These are phyloP conservation scores for Podospora fimiseda DNA, from an alignment of 495 filamentous ascomycete species.

Conservation along the genomic window DNA sequence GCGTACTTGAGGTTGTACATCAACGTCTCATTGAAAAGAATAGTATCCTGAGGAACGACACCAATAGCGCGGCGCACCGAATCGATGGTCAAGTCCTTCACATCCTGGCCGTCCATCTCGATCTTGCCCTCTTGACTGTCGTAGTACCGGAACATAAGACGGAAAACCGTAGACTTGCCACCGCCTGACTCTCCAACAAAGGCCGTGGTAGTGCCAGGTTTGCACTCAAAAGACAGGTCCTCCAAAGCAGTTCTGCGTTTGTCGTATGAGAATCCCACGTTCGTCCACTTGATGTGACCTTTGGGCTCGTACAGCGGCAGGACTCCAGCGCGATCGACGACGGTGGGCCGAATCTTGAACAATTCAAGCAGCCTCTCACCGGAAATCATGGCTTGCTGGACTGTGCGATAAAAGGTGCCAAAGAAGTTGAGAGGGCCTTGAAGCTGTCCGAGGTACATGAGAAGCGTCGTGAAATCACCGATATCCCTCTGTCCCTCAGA, in stretches of 20 bases:
- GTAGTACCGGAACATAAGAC: conserved; percentile 92
- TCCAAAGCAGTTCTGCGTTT: conserved; percentile 76
- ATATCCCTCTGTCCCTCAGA: conserved; percentile 62
- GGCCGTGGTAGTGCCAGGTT: conserved; percentile 87
- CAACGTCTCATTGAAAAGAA: conserved; percentile 92
- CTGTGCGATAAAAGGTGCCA: conserved; percentile 93
- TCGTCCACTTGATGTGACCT: conserved; percentile 76
- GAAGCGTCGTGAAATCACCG: conserved; percentile 70
- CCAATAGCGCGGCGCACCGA: conserved; percentile 86
- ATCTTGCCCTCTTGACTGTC: conserved; percentile 73
- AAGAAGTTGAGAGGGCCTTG: conserved; percentile 95
- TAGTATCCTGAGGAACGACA: conserved; percentile 93
- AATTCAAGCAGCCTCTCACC: conserved; percentile 90
- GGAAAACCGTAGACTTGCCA: conserved; percentile 96
- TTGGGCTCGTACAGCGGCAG: conserved; percentile 55
- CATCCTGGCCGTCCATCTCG: conserved; percentile 74
- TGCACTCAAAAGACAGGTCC: conserved; percentile 72
- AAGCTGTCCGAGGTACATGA: conserved; percentile 88
- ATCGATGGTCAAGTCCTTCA: conserved; percentile 83
- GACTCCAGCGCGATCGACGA: conserved; percentile 57
- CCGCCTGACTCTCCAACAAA: conserved; percentile 94
- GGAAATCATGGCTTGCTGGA: conserved; percentile 95
- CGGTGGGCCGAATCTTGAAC: conserved; percentile 83
- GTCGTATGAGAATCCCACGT: conserved; percentile 90
- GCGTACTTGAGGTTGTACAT: conserved; percentile 98